phyloP scores from a whole-genome alignment of 73 alveolate genomes.

The Uronychia setigera region DNA sequence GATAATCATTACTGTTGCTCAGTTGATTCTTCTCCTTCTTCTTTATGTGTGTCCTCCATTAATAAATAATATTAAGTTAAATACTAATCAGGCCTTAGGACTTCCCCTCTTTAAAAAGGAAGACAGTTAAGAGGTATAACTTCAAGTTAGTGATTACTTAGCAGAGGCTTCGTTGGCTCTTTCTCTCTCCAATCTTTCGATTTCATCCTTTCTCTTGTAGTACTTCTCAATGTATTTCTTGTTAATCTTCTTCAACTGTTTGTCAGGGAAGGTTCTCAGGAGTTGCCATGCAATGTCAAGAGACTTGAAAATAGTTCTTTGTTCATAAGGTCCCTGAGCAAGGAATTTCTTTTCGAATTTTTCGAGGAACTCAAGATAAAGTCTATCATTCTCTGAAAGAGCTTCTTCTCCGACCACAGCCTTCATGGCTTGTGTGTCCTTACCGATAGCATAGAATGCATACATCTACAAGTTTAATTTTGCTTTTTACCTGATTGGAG shows the following conservation, averaged over 20 bases:
- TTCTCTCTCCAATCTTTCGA: constrained; percentile 49
- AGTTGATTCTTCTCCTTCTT: too few relatives aligned
- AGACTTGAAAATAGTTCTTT: constrained; percentile 94
- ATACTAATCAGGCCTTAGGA: neutral
- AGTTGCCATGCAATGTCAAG: constrained; percentile 97
- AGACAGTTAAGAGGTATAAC: neutral
- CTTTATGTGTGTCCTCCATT: too few relatives aligned
- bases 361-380: constrained; percentile 95
- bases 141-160: constrained; percentile 10
- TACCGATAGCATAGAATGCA: constrained; percentile 99
- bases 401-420: constrained; percentile 99
- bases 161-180: constrained; percentile 43
- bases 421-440: constrained; percentile 99
- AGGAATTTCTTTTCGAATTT: constrained; percentile 95
- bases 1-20: too few relatives aligned
- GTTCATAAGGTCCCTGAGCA: constrained; percentile 95
- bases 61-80: too few relatives aligned
- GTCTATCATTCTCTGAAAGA: constrained; percentile 87
- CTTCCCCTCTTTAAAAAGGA: neutral
- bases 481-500: constrained; percentile 82
- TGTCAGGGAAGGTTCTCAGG: constrained; percentile 97
- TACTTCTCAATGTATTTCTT: constrained; percentile 67
- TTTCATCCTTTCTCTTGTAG: constrained; percentile 80
- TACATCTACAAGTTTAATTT: constrained; percentile 64
- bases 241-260: constrained; percentile 91